A percentile compares a stretch with the other conserved stretches of the same genome.
Conservation (phyloP, 768 basidiomycete genomes). For the Cyathus striatus region DNA sequence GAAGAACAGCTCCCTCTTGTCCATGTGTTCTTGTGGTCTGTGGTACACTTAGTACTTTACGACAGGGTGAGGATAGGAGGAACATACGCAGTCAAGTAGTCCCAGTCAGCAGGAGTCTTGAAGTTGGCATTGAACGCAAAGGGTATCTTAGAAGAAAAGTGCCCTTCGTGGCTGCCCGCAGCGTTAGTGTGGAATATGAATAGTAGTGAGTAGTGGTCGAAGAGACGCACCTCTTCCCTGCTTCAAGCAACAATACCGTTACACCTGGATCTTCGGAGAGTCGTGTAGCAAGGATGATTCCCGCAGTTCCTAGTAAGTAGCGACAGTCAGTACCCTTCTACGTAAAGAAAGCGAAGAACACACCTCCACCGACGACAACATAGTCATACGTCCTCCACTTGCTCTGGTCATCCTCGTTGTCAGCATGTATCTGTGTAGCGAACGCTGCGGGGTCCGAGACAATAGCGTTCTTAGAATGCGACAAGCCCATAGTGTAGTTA, state of each 20-base stretch:
- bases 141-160: neutral
- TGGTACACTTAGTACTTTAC: neutral
- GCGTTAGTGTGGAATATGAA: neutral
- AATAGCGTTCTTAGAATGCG: no score
- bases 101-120: neutral
- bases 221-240: neutral
- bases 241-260: neutral
- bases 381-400: neutral
- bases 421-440: no score
- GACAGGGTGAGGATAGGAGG: no score
- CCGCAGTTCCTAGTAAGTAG: neutral
- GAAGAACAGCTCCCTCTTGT: neutral
- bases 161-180: neutral
- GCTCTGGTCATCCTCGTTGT: no score
- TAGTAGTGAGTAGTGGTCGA: neutral
- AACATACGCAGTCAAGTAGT: neutral
- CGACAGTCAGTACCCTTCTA: neutral
- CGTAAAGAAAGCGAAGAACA: neutral
- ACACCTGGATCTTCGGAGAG: neutral
- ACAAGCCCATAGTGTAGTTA: no score
- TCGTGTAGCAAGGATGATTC: neutral
- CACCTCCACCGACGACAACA: neutral
- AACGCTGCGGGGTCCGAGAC: no score
- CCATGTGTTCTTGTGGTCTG: neutral
- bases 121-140: neutral